A percentile compares a stretch with the other conserved stretches of the same genome.
phyloP scores from a whole-genome alignment of 2,329 filamentous ascomycete species.

The Scortechinia acanthostroma region DNA sequence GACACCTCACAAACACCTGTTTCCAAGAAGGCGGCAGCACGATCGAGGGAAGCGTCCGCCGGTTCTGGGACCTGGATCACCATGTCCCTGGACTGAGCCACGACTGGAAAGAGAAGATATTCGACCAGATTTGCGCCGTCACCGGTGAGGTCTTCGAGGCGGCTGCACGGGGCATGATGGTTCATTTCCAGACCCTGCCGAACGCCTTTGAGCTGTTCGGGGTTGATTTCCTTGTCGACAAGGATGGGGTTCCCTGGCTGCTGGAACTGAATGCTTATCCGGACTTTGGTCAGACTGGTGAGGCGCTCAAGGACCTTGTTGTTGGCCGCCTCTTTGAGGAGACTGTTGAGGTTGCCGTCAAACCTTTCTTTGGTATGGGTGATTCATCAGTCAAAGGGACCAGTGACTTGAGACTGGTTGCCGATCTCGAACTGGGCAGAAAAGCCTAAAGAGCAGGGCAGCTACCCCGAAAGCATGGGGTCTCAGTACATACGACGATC shows the following conservation, averaged over 20 bases:
- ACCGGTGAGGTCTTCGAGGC: slow-evolving; percentile 80
- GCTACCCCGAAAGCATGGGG: too few species aligned
- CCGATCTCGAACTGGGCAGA: neutral
- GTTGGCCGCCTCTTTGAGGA: slow-evolving; percentile 64
- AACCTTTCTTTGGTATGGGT: slow-evolving; percentile 10
- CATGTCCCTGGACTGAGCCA: slow-evolving; percentile 10
- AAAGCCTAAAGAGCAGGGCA: neutral
- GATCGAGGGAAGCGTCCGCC: slow-evolving; percentile 38
- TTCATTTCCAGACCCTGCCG: slow-evolving; percentile 84
- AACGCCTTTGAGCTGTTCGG: slow-evolving; percentile 92
- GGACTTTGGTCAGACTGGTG: slow-evolving; percentile 87
- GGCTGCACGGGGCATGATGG: slow-evolving; percentile 72
- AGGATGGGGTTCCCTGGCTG: slow-evolving; percentile 57
- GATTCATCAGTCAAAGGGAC: too few species aligned
- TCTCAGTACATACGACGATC: too few species aligned
- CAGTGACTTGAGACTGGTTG: neutral
- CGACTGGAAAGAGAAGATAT: slow-evolving; percentile 52
- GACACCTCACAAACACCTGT: slow-evolving; percentile 92
- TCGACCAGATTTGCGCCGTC: slow-evolving; percentile 64
- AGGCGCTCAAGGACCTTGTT: slow-evolving; percentile 55
- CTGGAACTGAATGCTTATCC: slow-evolving; percentile 94
- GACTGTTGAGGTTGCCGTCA: slow-evolving; percentile 2
- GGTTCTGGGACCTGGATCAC: slow-evolving; percentile 62
- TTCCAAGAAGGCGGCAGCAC: slow-evolving; percentile 56
- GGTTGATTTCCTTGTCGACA: slow-evolving; percentile 80